Conservation (phyloP, 83 land plant genomes). For the Thuja plicata region DNA sequence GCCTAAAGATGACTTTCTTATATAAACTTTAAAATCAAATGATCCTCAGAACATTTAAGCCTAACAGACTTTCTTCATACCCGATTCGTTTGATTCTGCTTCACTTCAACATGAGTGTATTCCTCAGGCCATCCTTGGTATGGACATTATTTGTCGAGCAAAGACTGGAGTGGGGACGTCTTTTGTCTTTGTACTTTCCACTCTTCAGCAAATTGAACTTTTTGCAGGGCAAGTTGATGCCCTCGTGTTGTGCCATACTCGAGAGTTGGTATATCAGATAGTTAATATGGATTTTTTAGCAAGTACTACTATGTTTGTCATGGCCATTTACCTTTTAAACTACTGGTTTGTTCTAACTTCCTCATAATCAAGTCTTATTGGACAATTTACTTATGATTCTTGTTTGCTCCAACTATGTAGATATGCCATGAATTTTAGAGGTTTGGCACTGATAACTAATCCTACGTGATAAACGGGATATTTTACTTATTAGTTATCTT, state of each 20-base stretch:
- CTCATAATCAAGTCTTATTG: too few species aligned
- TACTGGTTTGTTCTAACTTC: too few species aligned
- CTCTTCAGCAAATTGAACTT: constrained; percentile 95
- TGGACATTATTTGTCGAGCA: constrained; percentile 99
- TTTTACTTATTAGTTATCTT: too few species aligned
- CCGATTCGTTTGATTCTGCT: constrained; percentile 21
- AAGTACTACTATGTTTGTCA: neutral
- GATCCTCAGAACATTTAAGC: constrained; percentile 7
- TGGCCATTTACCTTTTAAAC: too few species aligned
- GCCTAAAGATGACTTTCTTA: constrained; percentile 9
- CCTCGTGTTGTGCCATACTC: constrained; percentile 91
- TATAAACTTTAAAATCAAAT: neutral
- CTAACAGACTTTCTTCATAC: constrained; percentile 21
- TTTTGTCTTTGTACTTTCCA: constrained; percentile 95
- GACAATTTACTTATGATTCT: too few species aligned
- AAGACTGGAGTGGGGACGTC: constrained; percentile 99
- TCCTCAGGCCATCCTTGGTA: too few species aligned
- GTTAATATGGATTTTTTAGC: neutral
- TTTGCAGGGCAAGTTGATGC: constrained; percentile 95
- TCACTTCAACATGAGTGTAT: constrained; percentile 99
- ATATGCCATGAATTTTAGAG: too few species aligned
- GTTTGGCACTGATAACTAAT: too few species aligned
- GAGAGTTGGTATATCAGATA: constrained; percentile 97
- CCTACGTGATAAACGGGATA: too few species aligned
- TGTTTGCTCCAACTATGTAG: too few species aligned